Evolutionary conservation across 768 basidiomycete genomes (phyloP), one percentile per base, ranked within the genome.

Genomic region (Suillus spraguei): DNA sequence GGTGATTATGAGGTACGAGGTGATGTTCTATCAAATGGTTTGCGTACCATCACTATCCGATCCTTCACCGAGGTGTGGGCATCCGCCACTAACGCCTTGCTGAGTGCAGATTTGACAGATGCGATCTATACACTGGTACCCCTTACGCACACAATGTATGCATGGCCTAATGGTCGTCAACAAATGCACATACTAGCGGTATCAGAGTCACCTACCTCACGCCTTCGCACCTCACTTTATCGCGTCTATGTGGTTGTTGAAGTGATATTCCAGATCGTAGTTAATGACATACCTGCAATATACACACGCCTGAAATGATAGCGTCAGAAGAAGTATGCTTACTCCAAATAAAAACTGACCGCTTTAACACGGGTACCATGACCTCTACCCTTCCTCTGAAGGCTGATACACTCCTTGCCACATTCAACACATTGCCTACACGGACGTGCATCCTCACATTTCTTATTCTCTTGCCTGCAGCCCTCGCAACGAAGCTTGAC

Each of bases 171-270:
- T 60, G 62, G 62, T 54, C 64, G 63, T 58, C 56, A 41, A 60
- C 20, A 10, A 32, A 55, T 66, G 9, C 54, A 63, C 47, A 41
- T 55, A 63, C 35, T 38, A 63, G 63, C 41, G 53, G 41, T 42
- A 56, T 58, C 20, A 39, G 61, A 14, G 59, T 41, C 63, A 66
- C 70, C 67, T 71, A 86, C 86, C 85, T 81, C 63, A 78, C 73
- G 17, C 87, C 87, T 68, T 86, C 83, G 70, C 87, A 88, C 5
- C 85, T 81, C 63, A 85, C 81, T 71, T 88, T 88, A 72, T 87
- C 83, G 39, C 83, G 84, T 74, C 87, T 87, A 20, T 41, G 64
- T 56, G 63, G 61, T 66, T 65, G 60, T 65, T 60, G 67, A 60
- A 70, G 64, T 67, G 61, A 11, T 59, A 24, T 36, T 65, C 55